Evolutionary conservation across 805 yeast genomes (phyloP), one percentile per base, ranked within the genome.

Genomic region (Pichia ethanolica): DNA sequence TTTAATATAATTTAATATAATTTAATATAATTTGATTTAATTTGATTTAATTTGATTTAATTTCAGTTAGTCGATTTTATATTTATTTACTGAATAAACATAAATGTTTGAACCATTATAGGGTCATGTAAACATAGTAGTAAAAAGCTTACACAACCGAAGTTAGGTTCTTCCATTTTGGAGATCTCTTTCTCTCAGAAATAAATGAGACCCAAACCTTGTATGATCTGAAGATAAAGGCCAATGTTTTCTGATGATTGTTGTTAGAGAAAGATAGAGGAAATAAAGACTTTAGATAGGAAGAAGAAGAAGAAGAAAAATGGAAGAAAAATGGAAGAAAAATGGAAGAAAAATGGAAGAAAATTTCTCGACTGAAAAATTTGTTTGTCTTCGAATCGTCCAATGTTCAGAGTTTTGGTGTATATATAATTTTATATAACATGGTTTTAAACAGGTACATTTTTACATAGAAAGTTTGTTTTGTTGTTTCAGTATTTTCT

Each of bases 161-260:
- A 49, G 48, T 49, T 46, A 42, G 49, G 42, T 27, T 28, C 50
- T 14, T 39, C 42, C 44, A 11, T 10, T 35, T 25, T 9, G n/a
- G 45, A 27, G 30, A 6, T 12, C 12, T 45, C 35, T 12, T 26
- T 49, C 46, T 49, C 26, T 45, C 52, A 49, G 48, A 49, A 49
- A 42, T 45, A 42, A 39, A 28, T 45, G 49, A 49, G 52, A 49
- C 52, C 49, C 49, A 34, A 20, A 34, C 12, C 35, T 47, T 33
- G 42, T 45, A 11, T 25, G 30, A 39, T 9, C 41, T 37, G 13
- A 35, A 34, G 14, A 35, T 13, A 30, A 12, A 32, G 49, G 52
- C 52, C 49, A 49, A 45, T 49, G 52, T 49, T 45, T 49, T 49
- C 48, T 45, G 51, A 44, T 40, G 42, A 39, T 25, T 44, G 46